These are phyloP conservation scores for Moelleriella libera DNA, from an alignment of 2,329 filamentous ascomycete genomes.

Conservation along the genomic window DNA sequence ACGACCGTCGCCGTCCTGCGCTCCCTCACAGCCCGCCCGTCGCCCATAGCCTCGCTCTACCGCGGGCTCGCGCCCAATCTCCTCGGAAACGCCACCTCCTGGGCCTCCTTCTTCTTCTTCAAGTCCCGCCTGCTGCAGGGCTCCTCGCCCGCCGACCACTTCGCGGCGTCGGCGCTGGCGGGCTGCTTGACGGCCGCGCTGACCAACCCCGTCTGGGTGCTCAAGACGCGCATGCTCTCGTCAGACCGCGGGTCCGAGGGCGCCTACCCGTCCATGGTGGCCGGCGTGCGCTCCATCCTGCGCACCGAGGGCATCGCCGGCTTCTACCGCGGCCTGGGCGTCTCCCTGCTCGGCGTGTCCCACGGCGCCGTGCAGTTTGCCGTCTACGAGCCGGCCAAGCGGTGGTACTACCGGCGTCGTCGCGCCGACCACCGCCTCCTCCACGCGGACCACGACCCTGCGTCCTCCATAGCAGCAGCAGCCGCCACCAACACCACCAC, in stretches of 20 bases:
- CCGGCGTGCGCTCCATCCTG: constrained; percentile 55
- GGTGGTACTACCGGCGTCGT: constrained; percentile 45
- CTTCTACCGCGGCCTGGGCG: constrained; percentile 77
- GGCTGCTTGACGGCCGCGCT: constrained; percentile 66
- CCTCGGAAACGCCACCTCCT: constrained; percentile 77
- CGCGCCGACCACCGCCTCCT: too few relatives aligned
- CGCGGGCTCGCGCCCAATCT: constrained; percentile 83
- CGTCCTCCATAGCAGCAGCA: background rate
- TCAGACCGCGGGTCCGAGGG: constrained; percentile 60
- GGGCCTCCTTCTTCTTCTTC: constrained; percentile 86
- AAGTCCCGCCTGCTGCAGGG: constrained; percentile 38
- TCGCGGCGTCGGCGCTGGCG: constrained; percentile 55
- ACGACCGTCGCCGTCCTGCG: constrained; percentile 40
- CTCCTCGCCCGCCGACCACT: constrained; percentile 54
- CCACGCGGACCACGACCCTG: background rate
- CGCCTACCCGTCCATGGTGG: constrained; percentile 67
- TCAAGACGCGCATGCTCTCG: constrained; percentile 94
- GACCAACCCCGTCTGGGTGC: constrained; percentile 95
- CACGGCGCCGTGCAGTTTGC: constrained; percentile 95
- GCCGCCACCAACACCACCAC: constrained; percentile 23
- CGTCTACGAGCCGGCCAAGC: constrained; percentile 66
- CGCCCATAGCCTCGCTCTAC: constrained; percentile 57
- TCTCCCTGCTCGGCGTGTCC: constrained; percentile 72
- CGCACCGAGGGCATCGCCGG: constrained; percentile 59
- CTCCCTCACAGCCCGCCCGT: constrained; percentile 34